These are phyloP conservation scores for Sarcodon sp. DNA, from an alignment of 768 basidiomycete genomes.

Conservation along the genomic window DNA sequence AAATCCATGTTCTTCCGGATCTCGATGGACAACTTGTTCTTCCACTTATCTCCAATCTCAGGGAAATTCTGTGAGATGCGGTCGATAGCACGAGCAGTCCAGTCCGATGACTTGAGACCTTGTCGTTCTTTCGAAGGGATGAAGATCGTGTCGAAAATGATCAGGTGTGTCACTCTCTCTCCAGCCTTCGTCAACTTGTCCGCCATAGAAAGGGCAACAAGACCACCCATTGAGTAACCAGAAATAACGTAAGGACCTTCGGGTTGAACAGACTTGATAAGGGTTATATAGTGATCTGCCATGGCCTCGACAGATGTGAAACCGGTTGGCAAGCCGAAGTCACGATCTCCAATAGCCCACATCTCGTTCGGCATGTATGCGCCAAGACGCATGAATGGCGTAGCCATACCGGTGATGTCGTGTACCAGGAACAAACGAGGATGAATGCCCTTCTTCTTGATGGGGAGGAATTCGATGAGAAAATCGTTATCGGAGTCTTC, in stretches of 20 bases:
- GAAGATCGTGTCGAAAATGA: conserved; percentile 18
- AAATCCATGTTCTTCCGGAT: conserved; percentile 19
- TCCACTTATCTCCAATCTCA: conserved; percentile 20
- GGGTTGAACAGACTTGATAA: conserved; percentile 13
- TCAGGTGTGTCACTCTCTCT: conserved; percentile 13
- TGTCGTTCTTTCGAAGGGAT: conserved; percentile 15
- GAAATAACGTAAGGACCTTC: conserved; percentile 14
- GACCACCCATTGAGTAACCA: conserved; percentile 17
- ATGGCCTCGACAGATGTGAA: conserved; percentile 17
- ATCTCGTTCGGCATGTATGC: conserved; percentile 19
- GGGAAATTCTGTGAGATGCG: conserved; percentile 17
- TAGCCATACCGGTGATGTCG: conserved; percentile 19
- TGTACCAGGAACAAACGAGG: conserved; percentile 17
- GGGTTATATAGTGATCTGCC: conserved; percentile 19
- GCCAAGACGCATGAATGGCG: conserved; percentile 19
- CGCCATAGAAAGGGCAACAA: conserved; percentile 16
- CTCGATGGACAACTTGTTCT: conserved; percentile 15
- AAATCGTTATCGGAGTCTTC: conserved; percentile 17
- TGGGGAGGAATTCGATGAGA: conserved; percentile 15
- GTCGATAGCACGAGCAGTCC: conserved; percentile 18
- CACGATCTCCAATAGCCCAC: conserved; percentile 19
- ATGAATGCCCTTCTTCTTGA: conserved; percentile 17
- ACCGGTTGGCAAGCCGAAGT: conserved; percentile 16
- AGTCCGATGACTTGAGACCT: conserved; percentile 17
- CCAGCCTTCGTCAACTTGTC: conserved; percentile 12